Evolutionary conservation across 2,329 filamentous ascomycete genomes (phyloP), one percentile per base, ranked within the genome.

Genomic region (Purpureocillium takamizusanense): DNA sequence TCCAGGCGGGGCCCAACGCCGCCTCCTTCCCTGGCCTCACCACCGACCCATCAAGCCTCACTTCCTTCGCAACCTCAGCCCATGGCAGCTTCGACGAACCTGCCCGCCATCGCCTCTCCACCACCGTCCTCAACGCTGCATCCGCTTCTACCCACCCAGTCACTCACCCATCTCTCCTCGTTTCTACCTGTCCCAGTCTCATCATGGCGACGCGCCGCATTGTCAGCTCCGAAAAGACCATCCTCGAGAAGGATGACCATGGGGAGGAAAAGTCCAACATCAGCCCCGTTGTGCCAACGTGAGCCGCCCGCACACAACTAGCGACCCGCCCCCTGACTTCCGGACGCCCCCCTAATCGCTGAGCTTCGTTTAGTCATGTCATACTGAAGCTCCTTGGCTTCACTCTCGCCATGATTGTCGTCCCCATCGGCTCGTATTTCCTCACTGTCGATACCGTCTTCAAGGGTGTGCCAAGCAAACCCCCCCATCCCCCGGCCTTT

Each of bases 361-460:
- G 30, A 38, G 30, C 36, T 27, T 3, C 39, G 31, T 16, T 10
- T 39, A 87, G 87, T 41, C 72, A 83, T 55, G 88, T 97, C 48
- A 92, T 98, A 47, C 66, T 81, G 55, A 98, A 97, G 66, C 78
- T 98, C 15, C 72, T 97, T 13, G 81, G 76, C 46, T 97, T 95
- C 65, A 94, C 89, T 1, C 68, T 89, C 30, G 89, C 88, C 56
- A 97, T 98, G 90, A 74, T 95, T 43, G 74, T 83, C 13, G 63
- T 85, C 15, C 92, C 92, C 12, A 86, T 98, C 50, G 81, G 86
- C 31, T 87, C 84, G 31, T 98, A 95, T 63, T 98, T 94, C 59
- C 53, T 84, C 33, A 84, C 85, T 0, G 72, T 94, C 21, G 75
- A 89, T 54, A 74, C 69, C 1, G 51, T 95, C 21, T 95, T 94